Conservation (phyloP, 768 basidiomycete genomes). For the Lentinula sp. region DNA sequence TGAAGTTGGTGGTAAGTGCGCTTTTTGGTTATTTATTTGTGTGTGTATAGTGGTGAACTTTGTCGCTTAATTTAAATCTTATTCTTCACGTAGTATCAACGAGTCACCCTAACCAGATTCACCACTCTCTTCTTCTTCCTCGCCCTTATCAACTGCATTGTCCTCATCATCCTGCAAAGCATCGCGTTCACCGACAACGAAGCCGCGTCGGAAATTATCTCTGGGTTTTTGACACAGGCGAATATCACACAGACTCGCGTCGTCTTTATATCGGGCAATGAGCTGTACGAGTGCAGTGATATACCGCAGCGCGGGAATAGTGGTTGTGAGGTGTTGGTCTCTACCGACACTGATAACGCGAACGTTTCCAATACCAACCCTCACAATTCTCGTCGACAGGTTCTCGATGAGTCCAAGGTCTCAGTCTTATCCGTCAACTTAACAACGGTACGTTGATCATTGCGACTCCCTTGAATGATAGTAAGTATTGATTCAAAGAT, state of each 20-base stretch:
- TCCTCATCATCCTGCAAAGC: conserved; percentile 35
- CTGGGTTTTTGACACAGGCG: conserved; percentile 21
- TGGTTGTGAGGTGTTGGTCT: conserved; percentile 10
- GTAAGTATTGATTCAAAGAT: too few relatives aligned
- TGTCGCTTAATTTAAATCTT: neutral
- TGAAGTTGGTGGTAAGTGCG: conserved; percentile 7
- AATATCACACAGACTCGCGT: conserved; percentile 20
- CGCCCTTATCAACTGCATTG: conserved; percentile 33
- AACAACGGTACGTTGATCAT: too few relatives aligned
- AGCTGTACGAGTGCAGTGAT: conserved; percentile 29
- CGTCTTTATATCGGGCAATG: conserved; percentile 10
- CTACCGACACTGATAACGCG: too few relatives aligned
- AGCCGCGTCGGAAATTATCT: conserved; percentile 25
- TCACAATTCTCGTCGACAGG: too few relatives aligned
- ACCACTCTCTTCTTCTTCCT: conserved; percentile 44
- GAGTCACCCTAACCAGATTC: conserved; percentile 43
- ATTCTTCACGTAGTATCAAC: conserved; percentile 29
- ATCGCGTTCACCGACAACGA: conserved; percentile 30
- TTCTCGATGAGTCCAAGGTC: too few relatives aligned
- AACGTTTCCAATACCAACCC: too few relatives aligned
- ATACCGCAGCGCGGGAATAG: conserved; percentile 26
- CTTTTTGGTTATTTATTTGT: neutral
- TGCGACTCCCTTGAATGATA: too few relatives aligned
- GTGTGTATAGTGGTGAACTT: neutral
- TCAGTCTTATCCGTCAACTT: too few relatives aligned